phyloP scores from a whole-genome alignment of 2,329 filamentous ascomycete genomes.

The Colletotrichum tamarilloi region DNA sequence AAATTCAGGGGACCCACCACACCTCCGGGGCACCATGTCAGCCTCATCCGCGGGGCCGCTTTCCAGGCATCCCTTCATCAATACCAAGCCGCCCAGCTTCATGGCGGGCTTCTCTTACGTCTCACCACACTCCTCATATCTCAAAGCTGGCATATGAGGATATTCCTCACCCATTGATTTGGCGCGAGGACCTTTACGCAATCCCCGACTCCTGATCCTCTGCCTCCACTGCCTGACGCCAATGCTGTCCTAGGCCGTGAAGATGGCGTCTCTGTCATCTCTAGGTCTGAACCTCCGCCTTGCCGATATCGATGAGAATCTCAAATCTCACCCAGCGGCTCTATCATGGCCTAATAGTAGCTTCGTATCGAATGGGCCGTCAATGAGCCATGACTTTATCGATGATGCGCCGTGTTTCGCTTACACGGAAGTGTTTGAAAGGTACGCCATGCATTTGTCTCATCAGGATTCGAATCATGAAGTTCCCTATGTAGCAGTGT shows the following conservation, averaged over 20 bases:
- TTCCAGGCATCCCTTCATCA: conserved; percentile 19
- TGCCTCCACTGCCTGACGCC: neutral
- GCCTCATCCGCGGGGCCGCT: conserved; percentile 17
- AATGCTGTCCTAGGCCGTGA: conserved; percentile 2
- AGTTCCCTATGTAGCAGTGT: neutral
- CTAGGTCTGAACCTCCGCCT: conserved; percentile 31
- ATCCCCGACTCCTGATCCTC: neutral
- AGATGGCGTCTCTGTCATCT: conserved; percentile 15
- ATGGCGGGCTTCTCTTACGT: neutral
- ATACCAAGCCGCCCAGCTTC: neutral
- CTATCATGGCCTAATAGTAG: neutral
- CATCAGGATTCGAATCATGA: neutral
- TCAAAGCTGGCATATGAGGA: neutral
- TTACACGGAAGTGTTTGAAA: conserved; percentile 37
- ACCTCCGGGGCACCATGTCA: conserved; percentile 14
- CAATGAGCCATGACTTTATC: neutral
- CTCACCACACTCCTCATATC: neutral
- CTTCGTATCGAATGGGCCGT: neutral
- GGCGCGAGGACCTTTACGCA: neutral
- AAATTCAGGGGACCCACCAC: conserved; percentile 26
- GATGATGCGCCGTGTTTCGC: conserved; percentile 28
- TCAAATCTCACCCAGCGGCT: conserved; percentile 20
- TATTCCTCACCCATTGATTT: neutral
- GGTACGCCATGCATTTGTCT: conserved; percentile 34
- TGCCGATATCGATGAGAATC: conserved; percentile 27